Evolutionary conservation across 129 eudicot genomes (phyloP), one percentile per base, ranked within the genome.

Genomic region (Artemisia annua): DNA sequence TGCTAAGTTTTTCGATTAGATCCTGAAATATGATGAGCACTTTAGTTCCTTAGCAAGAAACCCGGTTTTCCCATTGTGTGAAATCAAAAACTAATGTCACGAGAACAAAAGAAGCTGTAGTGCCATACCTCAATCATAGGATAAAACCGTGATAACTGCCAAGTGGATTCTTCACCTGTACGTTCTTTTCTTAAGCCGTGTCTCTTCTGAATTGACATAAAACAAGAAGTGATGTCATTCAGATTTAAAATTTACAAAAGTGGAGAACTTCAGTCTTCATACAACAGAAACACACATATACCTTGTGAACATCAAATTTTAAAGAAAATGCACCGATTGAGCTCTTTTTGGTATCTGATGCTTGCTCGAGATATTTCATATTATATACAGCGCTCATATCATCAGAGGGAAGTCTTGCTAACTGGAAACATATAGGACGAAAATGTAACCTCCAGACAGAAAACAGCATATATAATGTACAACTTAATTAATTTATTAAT

Each of bases 141-240:
- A 84, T 94, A 94, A 76, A 94, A 94, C 59, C 98, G 96, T 26
- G 97, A 94, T 70, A 94, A 71, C 79, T 90, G 97, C 98, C 98
- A 94, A n/a, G 85, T 32, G 64, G 77, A 78, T 83, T 87, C 89
- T 90, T 88, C 96, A 73, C 84, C 95, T 49, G 75, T 35, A n/a
- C 96, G 88, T 24, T 94, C 98, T 80, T 94, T 94, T 81, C 98
- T 85, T 44, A 81, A 76, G 71, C 84, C 90, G 26, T 83, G 86
- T 63, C 80, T 90, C 84, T 84, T 90, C 98, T 94, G 77, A 18
- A 81, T 65, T 18, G 26, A 53, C 19, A 49, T 20, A 30, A 19
- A 67, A 70, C 13, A 46, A 63, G 18, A 39, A 50, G n/a, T 54
- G 61, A 30, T 12, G 61, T 0, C 9, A 61, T 35, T 58, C 30